Base-by-base conservation (phyloP, 495 filamentous ascomycete genomes). In the Thozetella sp. region DNA sequence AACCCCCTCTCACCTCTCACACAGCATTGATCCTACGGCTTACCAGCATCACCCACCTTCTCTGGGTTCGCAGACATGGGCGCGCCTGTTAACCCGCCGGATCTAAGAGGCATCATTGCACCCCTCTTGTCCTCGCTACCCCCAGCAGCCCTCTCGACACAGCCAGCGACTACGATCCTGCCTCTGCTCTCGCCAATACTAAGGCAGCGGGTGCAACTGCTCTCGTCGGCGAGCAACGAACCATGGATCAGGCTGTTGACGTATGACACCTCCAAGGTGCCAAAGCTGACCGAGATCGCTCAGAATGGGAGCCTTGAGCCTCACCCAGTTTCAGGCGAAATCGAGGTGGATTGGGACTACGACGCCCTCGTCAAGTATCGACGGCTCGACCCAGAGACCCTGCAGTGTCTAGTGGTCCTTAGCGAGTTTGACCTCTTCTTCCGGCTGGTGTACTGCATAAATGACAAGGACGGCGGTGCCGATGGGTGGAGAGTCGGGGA, bases 171-270 rank as follows among this genome's bases (percentile, higher is more conserved):
- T 34, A 88, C 87, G 37, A 79, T 97, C 12, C 81, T 97, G 2
- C 90, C 91, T 25, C 82, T 93, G 27, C 86, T 99, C 46, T 91
- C 95, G 2, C 94, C 95, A 6, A 95, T 97, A 50, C 86, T 98
- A 2, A 90, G 93, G 53, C 94, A 97, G 69, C 85, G 95, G 45
- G 83, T 97, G 9, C 86, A 93, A 64, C 83, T 95, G 57, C 81
- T 97, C 56, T 85, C 87, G 40, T 72, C 80, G 1, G 83, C 88
- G 23, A 78, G 83, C 53, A 76, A 81, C 1, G 90, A 94, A 20
- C 90, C 91, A 60, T 99, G 95, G 95, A 86, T 97, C 10, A 81
- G 86, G 1, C 75, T 97, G n/a, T 83, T 99, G n/a, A 93, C 87
- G 65, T 99, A 96, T 86, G 88, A 93, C 56, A 56, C 79, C 0